phyloP scores from a whole-genome alignment of 352 stramenopile species.

The Hyaloperonospora brassicae region DNA sequence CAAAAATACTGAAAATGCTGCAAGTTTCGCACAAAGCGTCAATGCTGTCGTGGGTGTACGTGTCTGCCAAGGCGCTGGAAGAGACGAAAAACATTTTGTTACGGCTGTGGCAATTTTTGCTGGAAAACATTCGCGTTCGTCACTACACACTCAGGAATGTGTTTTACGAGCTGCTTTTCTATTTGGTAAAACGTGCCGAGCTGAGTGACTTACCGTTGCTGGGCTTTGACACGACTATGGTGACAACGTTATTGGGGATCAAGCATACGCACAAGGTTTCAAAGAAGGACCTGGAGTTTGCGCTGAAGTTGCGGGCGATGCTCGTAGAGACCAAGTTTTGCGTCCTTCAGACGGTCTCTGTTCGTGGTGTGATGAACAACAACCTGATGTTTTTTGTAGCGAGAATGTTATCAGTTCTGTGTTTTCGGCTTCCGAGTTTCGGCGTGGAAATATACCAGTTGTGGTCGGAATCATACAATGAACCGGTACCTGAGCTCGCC shows the following conservation, averaged over 20 bases:
- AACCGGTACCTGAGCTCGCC: conserved; percentile 64
- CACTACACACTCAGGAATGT: conserved; percentile 86
- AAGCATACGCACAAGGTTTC: conserved; percentile 70
- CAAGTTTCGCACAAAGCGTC: conserved; percentile 86
- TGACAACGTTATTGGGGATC: conserved; percentile 47
- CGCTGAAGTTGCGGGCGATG: conserved; percentile 80
- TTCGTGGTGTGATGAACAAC: conserved; percentile 87
- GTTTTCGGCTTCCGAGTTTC: conserved; percentile 81
- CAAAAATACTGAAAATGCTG: conserved; percentile 86
- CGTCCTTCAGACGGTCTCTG: conserved; percentile 80
- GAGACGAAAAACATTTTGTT: conserved; percentile 84
- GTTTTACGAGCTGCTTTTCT: conserved; percentile 86
- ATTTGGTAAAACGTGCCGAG: conserved; percentile 82
- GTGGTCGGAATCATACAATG: conserved; percentile 81
- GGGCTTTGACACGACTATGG: conserved; percentile 72
- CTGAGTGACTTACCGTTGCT: conserved; percentile 77
- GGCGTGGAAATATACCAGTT: conserved; percentile 83
- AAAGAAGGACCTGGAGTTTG: conserved; percentile 80
- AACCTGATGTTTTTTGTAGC: conserved; percentile 89
- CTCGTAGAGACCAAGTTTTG: conserved; percentile 86
- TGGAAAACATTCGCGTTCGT: conserved; percentile 86
- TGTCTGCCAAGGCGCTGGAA: conserved; percentile 68
- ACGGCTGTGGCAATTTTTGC: conserved; percentile 78
- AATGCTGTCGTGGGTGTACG: conserved; percentile 87
- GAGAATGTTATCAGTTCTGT: conserved; percentile 81